A percentile compares a stretch with the other conserved stretches of the same genome.
phyloP scores from a whole-genome alignment of 2,329 filamentous ascomycete genomes.

The Colletotrichum liaoningense region DNA sequence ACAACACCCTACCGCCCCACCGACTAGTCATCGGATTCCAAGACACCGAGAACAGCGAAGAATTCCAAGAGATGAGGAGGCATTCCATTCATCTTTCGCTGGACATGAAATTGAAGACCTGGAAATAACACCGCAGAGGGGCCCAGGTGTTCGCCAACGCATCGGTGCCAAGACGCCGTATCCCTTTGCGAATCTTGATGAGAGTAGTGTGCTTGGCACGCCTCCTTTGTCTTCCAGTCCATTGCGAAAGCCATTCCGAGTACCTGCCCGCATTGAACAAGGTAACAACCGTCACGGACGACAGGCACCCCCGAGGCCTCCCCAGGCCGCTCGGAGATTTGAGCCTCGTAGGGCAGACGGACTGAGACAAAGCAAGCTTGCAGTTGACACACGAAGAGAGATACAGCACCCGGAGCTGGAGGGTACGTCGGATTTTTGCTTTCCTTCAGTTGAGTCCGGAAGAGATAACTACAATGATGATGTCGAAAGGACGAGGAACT shows the following conservation, averaged over 20 bases:
- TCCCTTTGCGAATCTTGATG: background rate
- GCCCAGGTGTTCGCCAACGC: background rate
- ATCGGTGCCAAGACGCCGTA: background rate
- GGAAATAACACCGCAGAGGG: background rate
- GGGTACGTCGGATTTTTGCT: background rate
- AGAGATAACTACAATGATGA: background rate
- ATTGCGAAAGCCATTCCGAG: slow-evolving; percentile 5
- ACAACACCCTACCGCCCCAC: background rate
- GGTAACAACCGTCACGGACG: background rate
- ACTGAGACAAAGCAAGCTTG: slow-evolving; percentile 7
- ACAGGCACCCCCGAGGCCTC: background rate
- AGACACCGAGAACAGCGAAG: slow-evolving; percentile 10
- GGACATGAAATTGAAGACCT: slow-evolving; percentile 9
- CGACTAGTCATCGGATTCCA: background rate
- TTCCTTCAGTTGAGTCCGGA: background rate
- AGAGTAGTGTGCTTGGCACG: slow-evolving; percentile 3
- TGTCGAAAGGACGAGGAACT: background rate
- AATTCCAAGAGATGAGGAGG: slow-evolving; percentile 20
- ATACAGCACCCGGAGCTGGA: background rate
- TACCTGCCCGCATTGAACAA: background rate
- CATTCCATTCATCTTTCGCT: background rate
- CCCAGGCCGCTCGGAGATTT: background rate
- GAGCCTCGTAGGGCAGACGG: background rate
- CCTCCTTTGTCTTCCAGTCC: slow-evolving; percentile 26
- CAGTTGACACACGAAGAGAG: background rate